Evolutionary conservation across 352 stramenopile genomes (phyloP).

Genomic region (Phytopythium cucurbitacearum): DNA sequence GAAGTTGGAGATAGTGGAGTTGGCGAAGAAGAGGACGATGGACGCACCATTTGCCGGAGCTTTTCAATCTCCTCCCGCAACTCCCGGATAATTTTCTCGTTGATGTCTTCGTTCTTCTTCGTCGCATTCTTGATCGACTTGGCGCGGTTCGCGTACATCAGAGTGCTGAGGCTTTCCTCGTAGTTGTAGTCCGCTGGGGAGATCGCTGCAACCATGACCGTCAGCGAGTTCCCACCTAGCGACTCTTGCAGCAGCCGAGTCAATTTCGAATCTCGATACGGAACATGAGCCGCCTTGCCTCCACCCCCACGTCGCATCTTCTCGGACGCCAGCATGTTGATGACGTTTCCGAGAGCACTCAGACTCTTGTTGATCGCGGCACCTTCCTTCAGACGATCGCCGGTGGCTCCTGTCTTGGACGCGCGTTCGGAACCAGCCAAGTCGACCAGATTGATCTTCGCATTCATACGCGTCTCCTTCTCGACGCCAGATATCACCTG

Average conservation of each 20-base stretch:
- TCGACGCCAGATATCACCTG: slow-evolving; percentile 40
- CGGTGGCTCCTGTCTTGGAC: slow-evolving; percentile 85
- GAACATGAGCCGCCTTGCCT: slow-evolving; percentile 63
- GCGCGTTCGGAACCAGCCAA: slow-evolving; percentile 87
- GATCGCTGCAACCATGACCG: slow-evolving; percentile 94
- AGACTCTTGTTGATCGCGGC: slow-evolving; percentile 92
- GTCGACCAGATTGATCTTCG: slow-evolving; percentile 92
- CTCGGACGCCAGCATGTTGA: slow-evolving; percentile 81
- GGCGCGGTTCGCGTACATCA: slow-evolving; percentile 92
- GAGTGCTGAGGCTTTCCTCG: slow-evolving; percentile 91
- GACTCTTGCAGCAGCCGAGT: slow-evolving; percentile 88
- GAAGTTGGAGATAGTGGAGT: slow-evolving; percentile 1
- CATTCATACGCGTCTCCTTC: slow-evolving; percentile 80
- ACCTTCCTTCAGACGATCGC: slow-evolving; percentile 87
- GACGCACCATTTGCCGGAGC: slow-evolving; percentile 83
- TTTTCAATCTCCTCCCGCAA: slow-evolving; percentile 91
- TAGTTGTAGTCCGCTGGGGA: slow-evolving; percentile 90
- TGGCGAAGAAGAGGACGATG: slow-evolving; percentile 18
- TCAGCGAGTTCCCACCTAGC: slow-evolving; percentile 89
- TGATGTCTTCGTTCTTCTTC: slow-evolving; percentile 89
- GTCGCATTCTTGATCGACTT: slow-evolving; percentile 91
- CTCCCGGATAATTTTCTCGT: slow-evolving; percentile 89
- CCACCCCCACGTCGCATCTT: slow-evolving; percentile 25
- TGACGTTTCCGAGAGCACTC: slow-evolving; percentile 90
- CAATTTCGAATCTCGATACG: slow-evolving; percentile 91